Percentiles rank a stretch among this genome's conserved stretches.
Conservation (phyloP, 257 asterid genomes). For the Anisodus tanguticus region DNA sequence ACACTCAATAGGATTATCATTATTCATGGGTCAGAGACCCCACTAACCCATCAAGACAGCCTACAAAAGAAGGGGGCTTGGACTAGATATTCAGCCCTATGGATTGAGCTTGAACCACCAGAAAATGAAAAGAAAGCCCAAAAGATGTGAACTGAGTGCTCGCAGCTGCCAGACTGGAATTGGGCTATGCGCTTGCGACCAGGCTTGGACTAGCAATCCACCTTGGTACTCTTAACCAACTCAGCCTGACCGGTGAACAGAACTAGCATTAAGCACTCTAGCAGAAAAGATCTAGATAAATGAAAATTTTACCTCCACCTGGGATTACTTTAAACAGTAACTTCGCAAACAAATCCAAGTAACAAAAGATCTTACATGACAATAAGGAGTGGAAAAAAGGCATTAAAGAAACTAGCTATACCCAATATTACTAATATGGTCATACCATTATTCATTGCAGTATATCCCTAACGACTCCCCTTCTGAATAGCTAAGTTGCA, state of each 20-base stretch:
- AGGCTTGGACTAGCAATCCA: slow-evolving; percentile 3
- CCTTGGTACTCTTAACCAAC: neutral
- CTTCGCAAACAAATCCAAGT: neutral
- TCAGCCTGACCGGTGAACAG: neutral
- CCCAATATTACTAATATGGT: neutral
- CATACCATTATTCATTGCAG: slow-evolving; percentile 48
- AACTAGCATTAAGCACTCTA: neutral
- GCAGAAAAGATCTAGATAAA: neutral
- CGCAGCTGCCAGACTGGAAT: neutral
- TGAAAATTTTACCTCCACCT: neutral
- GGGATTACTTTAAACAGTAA: neutral
- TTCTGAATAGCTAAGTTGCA: neutral
- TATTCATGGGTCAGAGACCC: neutral
- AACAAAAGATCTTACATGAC: neutral
- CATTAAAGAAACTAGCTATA: neutral
- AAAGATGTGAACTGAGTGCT: neutral
- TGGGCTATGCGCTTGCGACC: neutral
- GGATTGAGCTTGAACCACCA: neutral
- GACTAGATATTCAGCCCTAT: neutral
- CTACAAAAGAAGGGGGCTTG: neutral
- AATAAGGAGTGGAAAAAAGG: neutral
- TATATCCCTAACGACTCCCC: slow-evolving; percentile 34
- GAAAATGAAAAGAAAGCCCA: neutral
- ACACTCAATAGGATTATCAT: too few species aligned
- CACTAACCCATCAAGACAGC: neutral